Evolutionary conservation across 495 filamentous ascomycete genomes (phyloP), one percentile per base, ranked within the genome.

Genomic region (Tuber brumale): DNA sequence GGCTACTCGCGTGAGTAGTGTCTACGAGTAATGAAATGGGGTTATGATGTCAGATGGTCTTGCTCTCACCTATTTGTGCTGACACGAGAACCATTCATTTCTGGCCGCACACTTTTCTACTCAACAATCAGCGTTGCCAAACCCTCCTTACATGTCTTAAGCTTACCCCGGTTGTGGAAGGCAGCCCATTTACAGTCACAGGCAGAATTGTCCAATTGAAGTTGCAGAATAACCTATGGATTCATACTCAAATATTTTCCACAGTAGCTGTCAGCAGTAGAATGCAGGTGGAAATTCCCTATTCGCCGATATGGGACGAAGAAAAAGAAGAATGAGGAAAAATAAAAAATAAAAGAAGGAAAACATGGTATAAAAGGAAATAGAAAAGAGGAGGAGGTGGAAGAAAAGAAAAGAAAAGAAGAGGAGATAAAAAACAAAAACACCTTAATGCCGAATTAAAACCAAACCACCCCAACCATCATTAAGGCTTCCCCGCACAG

Each of bases 21-120:
- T 18, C 57, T 66, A 66, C 27, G 57, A 66, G 57, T 31, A 66
- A 35, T 66, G 57, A 35, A 35, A 16, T 35, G 14, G 12, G 27
- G 27, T 19, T 35, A 66, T 66, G 57, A 66, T 66, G 57, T 66
- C 57, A 66, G 57, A 66, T 66, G 57, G 57, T 66, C 57, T 35
- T 7, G 27, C 14, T 18, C 3, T 66, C 57, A 31, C 57, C 4
- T 66, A 31, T 19, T 18, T 18, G 27, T 35, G 57, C 57, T 35
- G 57, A 66, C 57, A 35, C 57, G 27, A 35, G 57, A 19, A 35
- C 27, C 27, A 66, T 31, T 35, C 27, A 35, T 66, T 18, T 16
- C 27, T 31, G 14, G n/a, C 57, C 27, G 9, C 31, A 14, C 51
- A 61, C n/a, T 61, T n/a, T 16, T 35, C 57, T 31, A 3, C 57